Conservation (phyloP, 306 rosid genomes). For the Lathyrus aphaca region DNA sequence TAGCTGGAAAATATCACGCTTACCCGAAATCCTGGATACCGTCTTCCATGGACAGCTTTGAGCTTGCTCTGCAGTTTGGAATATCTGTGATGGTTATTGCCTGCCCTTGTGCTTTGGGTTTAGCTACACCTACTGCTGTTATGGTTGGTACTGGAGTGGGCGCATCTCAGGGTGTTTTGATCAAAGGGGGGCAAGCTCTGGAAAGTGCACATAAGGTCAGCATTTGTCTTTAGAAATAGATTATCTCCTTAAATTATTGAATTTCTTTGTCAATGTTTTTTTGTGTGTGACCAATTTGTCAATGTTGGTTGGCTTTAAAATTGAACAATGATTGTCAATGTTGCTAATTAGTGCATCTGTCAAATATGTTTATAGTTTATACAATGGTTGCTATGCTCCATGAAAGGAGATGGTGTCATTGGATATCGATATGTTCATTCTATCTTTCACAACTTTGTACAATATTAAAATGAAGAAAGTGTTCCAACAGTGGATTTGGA, state of each 20-base stretch:
- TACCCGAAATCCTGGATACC: conserved; percentile 88
- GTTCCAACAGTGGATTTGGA: not conserved
- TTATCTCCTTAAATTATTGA: conserved; percentile 19
- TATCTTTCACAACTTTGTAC: not conserved
- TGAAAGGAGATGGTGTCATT: conserved; percentile 17
- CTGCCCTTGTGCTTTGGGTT: conserved; percentile 95
- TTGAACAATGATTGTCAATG: not conserved
- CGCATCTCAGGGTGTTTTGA: conserved; percentile 87
- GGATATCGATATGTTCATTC: conserved; percentile 21
- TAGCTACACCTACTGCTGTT: conserved; percentile 92
- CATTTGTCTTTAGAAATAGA: conserved; percentile 20
- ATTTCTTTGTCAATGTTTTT: not conserved
- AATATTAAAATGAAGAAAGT: conserved; percentile 17
- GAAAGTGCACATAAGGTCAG: conserved; percentile 87
- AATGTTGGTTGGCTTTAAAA: not conserved
- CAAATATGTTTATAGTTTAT: conserved; percentile 6
- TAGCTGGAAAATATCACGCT: conserved; percentile 67
- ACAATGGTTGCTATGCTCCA: conserved; percentile 4
- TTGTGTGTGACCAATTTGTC: not conserved
- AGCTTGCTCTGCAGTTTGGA: conserved; percentile 93
- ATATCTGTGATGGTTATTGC: conserved; percentile 97
- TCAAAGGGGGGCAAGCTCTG: conserved; percentile 93
- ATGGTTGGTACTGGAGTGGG: conserved; percentile 99
- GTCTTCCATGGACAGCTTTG: conserved; percentile 79
- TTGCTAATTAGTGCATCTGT: not conserved